A percentile compares a stretch with the other conserved stretches of the same genome.
Conservation (phyloP, 371 early-diverging fungal genomes). For the Actinomucor elegans region DNA sequence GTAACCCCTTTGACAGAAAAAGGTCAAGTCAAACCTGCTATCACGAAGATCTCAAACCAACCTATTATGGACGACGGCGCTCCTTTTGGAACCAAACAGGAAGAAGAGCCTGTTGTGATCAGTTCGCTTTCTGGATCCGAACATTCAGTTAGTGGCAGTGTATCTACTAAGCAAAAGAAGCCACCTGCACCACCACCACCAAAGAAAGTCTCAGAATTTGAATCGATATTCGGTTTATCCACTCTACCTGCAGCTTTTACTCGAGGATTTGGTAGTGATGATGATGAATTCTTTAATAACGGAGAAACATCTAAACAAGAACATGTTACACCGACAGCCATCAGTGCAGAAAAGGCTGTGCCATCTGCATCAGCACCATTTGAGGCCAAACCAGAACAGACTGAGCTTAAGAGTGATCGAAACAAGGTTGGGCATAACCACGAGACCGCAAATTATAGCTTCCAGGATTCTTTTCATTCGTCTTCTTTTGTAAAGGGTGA, state of each 20-base stretch:
- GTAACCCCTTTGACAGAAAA: conserved; percentile 5
- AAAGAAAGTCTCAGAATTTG: conserved; percentile 6
- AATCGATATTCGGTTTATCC: conserved; percentile 14
- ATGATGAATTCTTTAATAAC: conserved; percentile 27
- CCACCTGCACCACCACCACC: conserved; percentile 19
- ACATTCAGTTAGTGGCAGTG: conserved; percentile 1
- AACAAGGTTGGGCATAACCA: too few species aligned
- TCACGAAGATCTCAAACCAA: background rate
- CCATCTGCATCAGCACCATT: background rate
- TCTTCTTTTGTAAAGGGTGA: conserved; percentile 17
- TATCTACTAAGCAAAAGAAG: conserved; percentile 7
- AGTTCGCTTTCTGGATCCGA: conserved; percentile 11
- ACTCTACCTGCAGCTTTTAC: background rate
- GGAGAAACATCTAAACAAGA: conserved; percentile 4
- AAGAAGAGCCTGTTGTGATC: conserved; percentile 19
- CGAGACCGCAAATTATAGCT: too few species aligned
- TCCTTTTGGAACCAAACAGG: conserved; percentile 15
- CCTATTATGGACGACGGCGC: background rate
- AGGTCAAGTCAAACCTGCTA: background rate
- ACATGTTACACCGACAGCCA: conserved; percentile 7
- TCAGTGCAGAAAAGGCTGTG: background rate
- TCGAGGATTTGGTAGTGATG: background rate
- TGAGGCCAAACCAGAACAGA: background rate
- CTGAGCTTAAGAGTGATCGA: too few species aligned
- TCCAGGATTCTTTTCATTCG: background rate